phyloP scores from a whole-genome alignment of 768 basidiomycete genomes.

The Mycena latifolia region DNA sequence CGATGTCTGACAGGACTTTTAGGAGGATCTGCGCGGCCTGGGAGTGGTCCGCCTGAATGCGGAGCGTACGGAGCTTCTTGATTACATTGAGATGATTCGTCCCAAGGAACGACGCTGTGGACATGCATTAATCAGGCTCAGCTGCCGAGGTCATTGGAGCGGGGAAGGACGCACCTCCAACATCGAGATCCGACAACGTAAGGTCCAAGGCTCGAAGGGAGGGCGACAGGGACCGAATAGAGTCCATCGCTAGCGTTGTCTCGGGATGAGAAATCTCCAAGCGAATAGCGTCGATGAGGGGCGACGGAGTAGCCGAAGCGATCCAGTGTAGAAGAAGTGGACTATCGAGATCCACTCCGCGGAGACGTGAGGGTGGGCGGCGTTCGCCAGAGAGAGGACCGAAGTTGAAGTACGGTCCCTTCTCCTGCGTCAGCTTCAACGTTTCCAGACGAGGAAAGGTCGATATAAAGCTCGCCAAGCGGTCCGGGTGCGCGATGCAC shows the following conservation, averaged over 20 bases:
- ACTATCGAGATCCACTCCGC: constrained; percentile 26
- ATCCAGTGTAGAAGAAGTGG: constrained; percentile 19
- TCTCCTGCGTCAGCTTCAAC: constrained; percentile 30
- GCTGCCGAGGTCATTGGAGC: background rate
- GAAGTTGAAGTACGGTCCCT: constrained; percentile 12
- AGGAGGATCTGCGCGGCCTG: constrained; percentile 26
- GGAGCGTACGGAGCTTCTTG: constrained; percentile 5
- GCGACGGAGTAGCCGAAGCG: background rate
- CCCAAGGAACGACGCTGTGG: constrained; percentile 17
- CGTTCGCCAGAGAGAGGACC: background rate
- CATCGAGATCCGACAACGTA: constrained; percentile 13
- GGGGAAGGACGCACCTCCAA: constrained; percentile 12
- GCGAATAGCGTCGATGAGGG: constrained; percentile 1
- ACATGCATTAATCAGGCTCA: background rate
- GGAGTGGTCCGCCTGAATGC: constrained; percentile 30
- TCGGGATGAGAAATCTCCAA: constrained; percentile 20
- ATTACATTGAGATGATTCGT: background rate
- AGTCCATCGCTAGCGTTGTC: constrained; percentile 11
- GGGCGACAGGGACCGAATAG: constrained; percentile 11
- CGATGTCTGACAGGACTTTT: constrained; percentile 14
- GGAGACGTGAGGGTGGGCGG: constrained; percentile 8
- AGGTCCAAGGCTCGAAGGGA: constrained; percentile 18
- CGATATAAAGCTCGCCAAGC: constrained; percentile 6
- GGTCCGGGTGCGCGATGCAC: background rate
- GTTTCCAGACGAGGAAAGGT: constrained; percentile 16